These are phyloP conservation scores for Onygenales sp. DNA, from an alignment of 2,329 filamentous ascomycete species.

Conservation along the genomic window DNA sequence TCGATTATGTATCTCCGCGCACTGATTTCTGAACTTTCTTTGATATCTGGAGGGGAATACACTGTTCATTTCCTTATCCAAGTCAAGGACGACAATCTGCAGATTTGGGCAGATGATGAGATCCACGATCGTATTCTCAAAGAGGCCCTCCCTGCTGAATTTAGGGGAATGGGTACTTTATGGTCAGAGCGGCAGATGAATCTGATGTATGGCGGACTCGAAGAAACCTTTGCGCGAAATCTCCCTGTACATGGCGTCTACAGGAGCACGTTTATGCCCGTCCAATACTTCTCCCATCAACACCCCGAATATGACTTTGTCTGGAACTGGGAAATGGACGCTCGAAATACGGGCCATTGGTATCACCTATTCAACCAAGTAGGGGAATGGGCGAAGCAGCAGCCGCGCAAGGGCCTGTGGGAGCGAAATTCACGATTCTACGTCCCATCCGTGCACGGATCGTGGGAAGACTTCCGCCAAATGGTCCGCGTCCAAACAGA, in stretches of 20 bases:
- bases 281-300: constrained; percentile 83
- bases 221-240: constrained; percentile 62
- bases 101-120: constrained; percentile 71
- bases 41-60: constrained; percentile 74
- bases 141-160: constrained; percentile 66
- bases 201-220: constrained; percentile 77
- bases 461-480: constrained; percentile 70
- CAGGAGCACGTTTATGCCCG: constrained; percentile 83
- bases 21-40: constrained; percentile 65
- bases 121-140: constrained; percentile 65
- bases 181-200: constrained; percentile 95
- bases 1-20: constrained; percentile 73
- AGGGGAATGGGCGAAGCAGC: constrained; percentile 57
- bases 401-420: constrained; percentile 73
- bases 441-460: constrained; percentile 63
- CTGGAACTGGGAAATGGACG: constrained; percentile 95
- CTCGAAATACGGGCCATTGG: constrained; percentile 82
- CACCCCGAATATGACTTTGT: constrained; percentile 86
- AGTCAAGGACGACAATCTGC: constrained; percentile 67
- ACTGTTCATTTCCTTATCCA: constrained; percentile 75
- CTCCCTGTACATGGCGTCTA: constrained; percentile 87
- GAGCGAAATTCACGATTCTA: constrained; percentile 73
- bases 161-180: constrained; percentile 76
- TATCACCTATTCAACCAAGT: constrained; percentile 64
- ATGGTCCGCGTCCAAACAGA: constrained; percentile 69